These are phyloP conservation scores for Bipolaris bicolor DNA, from an alignment of 2,329 filamentous ascomycete species.

Conservation along the genomic window DNA sequence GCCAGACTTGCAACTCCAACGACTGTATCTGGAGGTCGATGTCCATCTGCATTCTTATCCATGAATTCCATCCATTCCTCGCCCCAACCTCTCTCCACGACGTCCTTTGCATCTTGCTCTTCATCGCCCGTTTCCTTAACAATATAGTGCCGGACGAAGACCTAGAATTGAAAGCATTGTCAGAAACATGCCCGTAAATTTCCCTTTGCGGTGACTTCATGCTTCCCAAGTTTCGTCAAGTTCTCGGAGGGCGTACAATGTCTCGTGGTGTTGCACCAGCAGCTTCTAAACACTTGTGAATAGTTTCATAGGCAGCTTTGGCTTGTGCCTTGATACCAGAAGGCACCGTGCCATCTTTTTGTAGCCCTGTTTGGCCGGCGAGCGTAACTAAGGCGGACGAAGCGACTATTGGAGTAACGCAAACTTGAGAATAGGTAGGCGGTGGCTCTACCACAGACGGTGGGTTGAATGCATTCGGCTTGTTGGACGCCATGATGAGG, in stretches of 20 bases:
- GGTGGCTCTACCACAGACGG: slow-evolving; percentile 33
- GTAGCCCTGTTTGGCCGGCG: slow-evolving; percentile 40
- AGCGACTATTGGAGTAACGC: slow-evolving; percentile 38
- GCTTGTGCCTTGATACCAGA: slow-evolving; percentile 35
- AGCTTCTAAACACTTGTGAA: slow-evolving; percentile 35
- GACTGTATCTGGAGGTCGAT: slow-evolving; percentile 48
- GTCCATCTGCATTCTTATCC: slow-evolving; percentile 41
- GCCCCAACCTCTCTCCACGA: slow-evolving; percentile 42
- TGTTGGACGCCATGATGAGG: slow-evolving; percentile 19
- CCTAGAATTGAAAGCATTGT: slow-evolving; percentile 3
- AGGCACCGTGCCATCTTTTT: slow-evolving; percentile 16
- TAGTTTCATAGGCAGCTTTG: slow-evolving; percentile 36
- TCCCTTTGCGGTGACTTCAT: neutral
- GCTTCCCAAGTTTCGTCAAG: neutral
- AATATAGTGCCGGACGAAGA: slow-evolving; percentile 46
- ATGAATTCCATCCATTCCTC: slow-evolving; percentile 46
- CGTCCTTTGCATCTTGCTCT: slow-evolving; percentile 28
- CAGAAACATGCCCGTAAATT: neutral
- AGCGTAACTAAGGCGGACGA: slow-evolving; percentile 41
- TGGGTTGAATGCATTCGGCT: slow-evolving; percentile 42
- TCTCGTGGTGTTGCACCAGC: slow-evolving; percentile 43
- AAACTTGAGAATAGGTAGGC: slow-evolving; percentile 41
- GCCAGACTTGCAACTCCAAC: slow-evolving; percentile 45
- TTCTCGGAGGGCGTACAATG: slow-evolving; percentile 21
- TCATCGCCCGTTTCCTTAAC: slow-evolving; percentile 42